Evolutionary conservation across 2,329 filamentous ascomycete genomes (phyloP).

Genomic region (Talaromyces sp.): DNA sequence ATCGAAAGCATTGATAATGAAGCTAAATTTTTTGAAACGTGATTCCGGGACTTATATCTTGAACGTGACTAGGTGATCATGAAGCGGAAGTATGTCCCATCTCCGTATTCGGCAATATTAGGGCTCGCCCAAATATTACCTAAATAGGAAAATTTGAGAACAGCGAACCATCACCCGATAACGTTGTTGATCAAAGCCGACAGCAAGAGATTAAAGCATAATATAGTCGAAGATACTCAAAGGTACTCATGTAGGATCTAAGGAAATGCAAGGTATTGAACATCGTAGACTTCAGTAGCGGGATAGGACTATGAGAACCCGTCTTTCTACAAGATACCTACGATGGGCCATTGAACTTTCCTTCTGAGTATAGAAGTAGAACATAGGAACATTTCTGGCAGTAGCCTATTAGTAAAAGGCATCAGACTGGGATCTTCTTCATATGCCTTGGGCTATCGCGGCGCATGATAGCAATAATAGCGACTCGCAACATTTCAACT

Average conservation of each 20-base stretch:
- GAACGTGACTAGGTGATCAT: not conserved
- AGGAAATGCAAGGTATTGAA: not conserved
- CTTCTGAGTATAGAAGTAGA: not conserved
- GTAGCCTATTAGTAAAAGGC: not conserved
- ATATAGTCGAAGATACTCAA: not conserved
- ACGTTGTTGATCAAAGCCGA: not conserved
- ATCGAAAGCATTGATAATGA: not conserved
- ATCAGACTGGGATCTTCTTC: not conserved
- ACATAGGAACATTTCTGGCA: not conserved
- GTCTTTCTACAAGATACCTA: not conserved
- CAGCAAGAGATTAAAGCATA: not conserved
- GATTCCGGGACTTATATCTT: not conserved
- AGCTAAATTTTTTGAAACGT: not conserved
- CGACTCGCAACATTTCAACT: not conserved
- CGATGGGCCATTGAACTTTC: not conserved
- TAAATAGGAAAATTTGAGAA: not conserved
- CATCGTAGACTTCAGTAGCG: not conserved
- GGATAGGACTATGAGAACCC: not conserved
- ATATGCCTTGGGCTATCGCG: not conserved
- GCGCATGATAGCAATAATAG: not conserved
- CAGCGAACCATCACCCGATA: not conserved
- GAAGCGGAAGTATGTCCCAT: not conserved
- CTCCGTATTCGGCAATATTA: not conserved
- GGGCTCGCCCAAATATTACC: not conserved
- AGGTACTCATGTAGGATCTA: not conserved